Conservation (phyloP, 2,329 filamentous ascomycete species). For the Penicillium sp. region DNA sequence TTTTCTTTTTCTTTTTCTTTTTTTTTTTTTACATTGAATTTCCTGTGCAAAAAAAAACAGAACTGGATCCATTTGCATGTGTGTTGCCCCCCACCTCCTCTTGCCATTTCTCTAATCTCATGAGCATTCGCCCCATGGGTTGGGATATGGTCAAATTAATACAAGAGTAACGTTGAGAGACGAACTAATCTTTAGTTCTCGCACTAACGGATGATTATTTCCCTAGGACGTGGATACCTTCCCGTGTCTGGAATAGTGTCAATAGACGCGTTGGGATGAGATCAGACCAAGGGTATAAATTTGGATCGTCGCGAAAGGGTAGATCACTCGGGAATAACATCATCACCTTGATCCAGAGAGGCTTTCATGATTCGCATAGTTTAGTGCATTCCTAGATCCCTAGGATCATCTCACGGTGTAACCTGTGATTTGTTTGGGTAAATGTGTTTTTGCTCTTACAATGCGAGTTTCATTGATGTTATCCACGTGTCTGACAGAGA, state of each 20-base stretch:
- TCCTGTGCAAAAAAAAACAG: no score
- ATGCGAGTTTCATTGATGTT: not conserved
- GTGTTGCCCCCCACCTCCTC: no score
- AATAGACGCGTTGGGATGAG: slow-evolving; percentile 6
- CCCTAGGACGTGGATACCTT: not conserved
- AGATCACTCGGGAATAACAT: slow-evolving; percentile 3
- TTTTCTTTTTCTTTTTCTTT: not conserved
- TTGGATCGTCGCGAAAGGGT: slow-evolving; percentile 15
- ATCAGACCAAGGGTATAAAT: slow-evolving; percentile 3
- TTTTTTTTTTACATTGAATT: not conserved
- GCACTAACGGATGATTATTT: not conserved
- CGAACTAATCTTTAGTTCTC: not conserved
- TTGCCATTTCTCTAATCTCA: not conserved
- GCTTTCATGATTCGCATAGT: slow-evolving; percentile 3
- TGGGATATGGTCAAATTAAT: not conserved
- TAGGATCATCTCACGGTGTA: not conserved
- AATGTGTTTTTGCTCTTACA: not conserved
- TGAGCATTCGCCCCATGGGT: not conserved
- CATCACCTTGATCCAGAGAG: not conserved
- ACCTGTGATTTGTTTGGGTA: not conserved
- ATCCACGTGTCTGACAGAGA: slow-evolving; percentile 21
- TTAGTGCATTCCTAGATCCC: slow-evolving; percentile 5
- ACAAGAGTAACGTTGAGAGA: not conserved
- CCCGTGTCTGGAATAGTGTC: not conserved
- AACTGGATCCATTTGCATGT: not conserved